Evolutionary conservation across 352 stramenopile genomes (phyloP).

Genomic region (Pythium angustatum): DNA sequence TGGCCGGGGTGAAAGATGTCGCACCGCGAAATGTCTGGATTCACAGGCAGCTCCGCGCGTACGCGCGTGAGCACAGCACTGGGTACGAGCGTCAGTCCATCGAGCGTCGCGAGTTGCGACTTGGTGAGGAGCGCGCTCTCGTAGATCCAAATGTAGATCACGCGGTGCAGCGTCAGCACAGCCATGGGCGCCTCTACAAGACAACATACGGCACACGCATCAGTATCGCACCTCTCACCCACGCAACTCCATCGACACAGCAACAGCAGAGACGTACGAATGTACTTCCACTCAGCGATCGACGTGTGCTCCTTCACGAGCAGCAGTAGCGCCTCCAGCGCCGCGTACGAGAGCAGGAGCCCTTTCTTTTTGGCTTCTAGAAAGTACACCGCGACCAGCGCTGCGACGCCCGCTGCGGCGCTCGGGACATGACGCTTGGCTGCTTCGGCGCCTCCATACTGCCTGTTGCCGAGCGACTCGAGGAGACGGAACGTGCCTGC

Average conservation of each 20-base stretch:
- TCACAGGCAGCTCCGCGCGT: slow-evolving; percentile 50
- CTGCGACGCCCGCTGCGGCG: slow-evolving; percentile 14
- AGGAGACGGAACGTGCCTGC: slow-evolving; percentile 27
- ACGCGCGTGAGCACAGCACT: slow-evolving; percentile 43
- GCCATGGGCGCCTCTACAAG: slow-evolving; percentile 58
- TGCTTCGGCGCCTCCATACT: not conserved
- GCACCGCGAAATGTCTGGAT: slow-evolving; percentile 46
- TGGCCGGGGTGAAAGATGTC: slow-evolving; percentile 44
- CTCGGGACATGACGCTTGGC: slow-evolving; percentile 13
- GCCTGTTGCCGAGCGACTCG: slow-evolving; percentile 18
- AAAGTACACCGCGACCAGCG: slow-evolving; percentile 42
- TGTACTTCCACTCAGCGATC: slow-evolving; percentile 47
- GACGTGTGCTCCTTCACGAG: slow-evolving; percentile 44
- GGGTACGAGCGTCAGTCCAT: slow-evolving; percentile 49
- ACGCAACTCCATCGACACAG: not conserved
- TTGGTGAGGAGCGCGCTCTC: slow-evolving; percentile 44
- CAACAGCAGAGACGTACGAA: slow-evolving; percentile 37
- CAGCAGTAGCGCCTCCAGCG: slow-evolving; percentile 46
- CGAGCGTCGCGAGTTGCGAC: slow-evolving; percentile 53
- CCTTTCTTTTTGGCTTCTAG: slow-evolving; percentile 55
- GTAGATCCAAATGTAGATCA: slow-evolving; percentile 75
- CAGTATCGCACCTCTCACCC: too few relatives aligned
- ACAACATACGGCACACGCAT: too few relatives aligned
- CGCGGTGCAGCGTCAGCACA: slow-evolving; percentile 36
- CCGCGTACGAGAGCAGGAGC: slow-evolving; percentile 57